Percentiles rank a stretch among this genome's conserved stretches.
Conservation (phyloP, 2,329 filamentous ascomycete genomes). For the Penicillium sumatraense region DNA sequence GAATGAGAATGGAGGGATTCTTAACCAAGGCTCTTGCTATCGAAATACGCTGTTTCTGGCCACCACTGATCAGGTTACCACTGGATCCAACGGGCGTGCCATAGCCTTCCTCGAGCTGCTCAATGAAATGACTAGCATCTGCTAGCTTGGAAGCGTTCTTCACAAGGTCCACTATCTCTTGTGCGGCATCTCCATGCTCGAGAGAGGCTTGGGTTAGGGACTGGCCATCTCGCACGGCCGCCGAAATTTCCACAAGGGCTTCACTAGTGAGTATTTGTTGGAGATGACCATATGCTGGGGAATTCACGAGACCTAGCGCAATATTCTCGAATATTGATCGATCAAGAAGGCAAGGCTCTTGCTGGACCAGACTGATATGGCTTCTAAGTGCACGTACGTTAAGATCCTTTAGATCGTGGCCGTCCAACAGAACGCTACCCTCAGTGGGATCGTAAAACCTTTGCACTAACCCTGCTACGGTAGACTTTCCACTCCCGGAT, state of each 20-base stretch:
- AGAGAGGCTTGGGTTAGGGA: constrained; percentile 52
- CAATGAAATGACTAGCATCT: constrained; percentile 54
- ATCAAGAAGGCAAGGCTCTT: constrained; percentile 28
- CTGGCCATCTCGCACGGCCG: constrained; percentile 55
- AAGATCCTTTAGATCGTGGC: constrained; percentile 60
- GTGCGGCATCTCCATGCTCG: constrained; percentile 48
- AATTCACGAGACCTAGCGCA: constrained; percentile 51
- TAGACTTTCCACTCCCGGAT: constrained; percentile 65
- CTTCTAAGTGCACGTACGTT: constrained; percentile 49
- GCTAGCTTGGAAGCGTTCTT: constrained; percentile 57
- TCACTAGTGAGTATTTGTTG: constrained; percentile 25
- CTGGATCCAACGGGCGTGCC: constrained; percentile 76
- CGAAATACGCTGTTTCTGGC: constrained; percentile 78
- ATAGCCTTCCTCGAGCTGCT: constrained; percentile 57
- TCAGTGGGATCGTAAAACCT: constrained; percentile 69
- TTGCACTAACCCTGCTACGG: constrained; percentile 63
- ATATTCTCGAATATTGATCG: constrained; percentile 31
- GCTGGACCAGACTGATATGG: constrained; percentile 27
- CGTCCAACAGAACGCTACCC: constrained; percentile 69
- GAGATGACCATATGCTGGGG: constrained; percentile 29
- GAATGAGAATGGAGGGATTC: constrained; percentile 70
- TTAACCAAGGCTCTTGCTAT: constrained; percentile 79
- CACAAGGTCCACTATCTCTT: constrained; percentile 54
- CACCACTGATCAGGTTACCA: constrained; percentile 73
- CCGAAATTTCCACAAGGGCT: constrained; percentile 55